Conservation (phyloP, 2,329 filamentous ascomycete species). For the Cladosporium phlei region DNA sequence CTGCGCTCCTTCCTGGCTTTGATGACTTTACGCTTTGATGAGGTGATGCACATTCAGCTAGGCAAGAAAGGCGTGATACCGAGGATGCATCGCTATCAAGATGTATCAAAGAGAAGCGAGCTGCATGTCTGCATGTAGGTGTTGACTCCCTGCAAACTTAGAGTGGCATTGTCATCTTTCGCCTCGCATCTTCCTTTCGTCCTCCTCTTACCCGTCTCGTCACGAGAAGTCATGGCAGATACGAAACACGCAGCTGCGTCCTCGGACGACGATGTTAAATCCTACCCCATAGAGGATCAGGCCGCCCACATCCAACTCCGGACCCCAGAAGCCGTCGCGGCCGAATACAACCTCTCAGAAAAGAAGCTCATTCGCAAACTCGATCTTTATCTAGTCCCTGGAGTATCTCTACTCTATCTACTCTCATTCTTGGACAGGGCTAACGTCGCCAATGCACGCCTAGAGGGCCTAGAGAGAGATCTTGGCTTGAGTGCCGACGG, state of each 20-base stretch:
- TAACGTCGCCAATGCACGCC: conserved; percentile 40
- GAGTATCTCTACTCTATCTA: conserved; percentile 28
- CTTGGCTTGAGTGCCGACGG: conserved; percentile 38
- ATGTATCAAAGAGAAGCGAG: neutral
- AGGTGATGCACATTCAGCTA: conserved; percentile 2
- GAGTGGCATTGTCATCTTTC: neutral
- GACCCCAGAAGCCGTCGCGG: conserved; percentile 15
- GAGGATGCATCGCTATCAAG: neutral
- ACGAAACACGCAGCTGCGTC: neutral
- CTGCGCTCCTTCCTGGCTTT: neutral
- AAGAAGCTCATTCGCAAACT: conserved; percentile 55
- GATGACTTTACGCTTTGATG: conserved; percentile 3
- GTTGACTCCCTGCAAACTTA: no score
- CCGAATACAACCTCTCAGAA: conserved; percentile 45
- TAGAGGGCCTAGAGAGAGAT: conserved; percentile 32
- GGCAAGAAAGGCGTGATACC: conserved; percentile 2
- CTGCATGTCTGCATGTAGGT: neutral
- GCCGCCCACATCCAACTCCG: neutral
- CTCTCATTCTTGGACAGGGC: conserved; percentile 15
- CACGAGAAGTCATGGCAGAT: neutral
- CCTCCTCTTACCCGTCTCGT: neutral
- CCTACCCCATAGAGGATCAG: neutral
- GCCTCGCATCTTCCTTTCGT: neutral
- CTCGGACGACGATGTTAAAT: conserved; percentile 9
- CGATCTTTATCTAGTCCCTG: conserved; percentile 39